Percentiles rank a stretch among this genome's conserved stretches.
Conservation (phyloP, 805 yeast species). For the Schizosaccharomyces lindneri region DNA sequence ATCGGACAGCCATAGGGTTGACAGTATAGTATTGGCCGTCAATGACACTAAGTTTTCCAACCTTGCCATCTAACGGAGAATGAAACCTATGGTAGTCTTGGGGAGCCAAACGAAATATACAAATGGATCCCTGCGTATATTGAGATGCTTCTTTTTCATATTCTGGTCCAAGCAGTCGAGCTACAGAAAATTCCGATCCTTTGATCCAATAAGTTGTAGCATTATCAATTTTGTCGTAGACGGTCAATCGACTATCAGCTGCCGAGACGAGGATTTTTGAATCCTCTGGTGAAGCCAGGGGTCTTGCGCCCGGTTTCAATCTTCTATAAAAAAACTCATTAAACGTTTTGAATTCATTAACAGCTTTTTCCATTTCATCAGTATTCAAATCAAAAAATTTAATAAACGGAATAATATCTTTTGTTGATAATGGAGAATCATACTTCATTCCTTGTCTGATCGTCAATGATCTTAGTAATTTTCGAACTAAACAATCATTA, state of each 20-base stretch:
- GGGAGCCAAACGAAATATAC: conserved; percentile 76
- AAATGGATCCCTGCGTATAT: conserved; percentile 33
- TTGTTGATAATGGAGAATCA: conserved; percentile 41
- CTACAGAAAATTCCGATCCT: conserved; percentile 48
- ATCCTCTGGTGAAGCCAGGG: conserved; percentile 32
- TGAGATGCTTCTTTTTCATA: conserved; percentile 15
- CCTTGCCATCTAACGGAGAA: conserved; percentile 51
- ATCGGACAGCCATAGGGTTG: conserved; percentile 88
- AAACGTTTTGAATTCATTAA: conserved; percentile 35
- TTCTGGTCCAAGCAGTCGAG: conserved; percentile 28
- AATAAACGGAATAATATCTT: conserved; percentile 51
- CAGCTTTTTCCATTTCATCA: conserved; percentile 35
- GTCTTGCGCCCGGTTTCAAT: conserved; percentile 46
- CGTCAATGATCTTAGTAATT: conserved; percentile 37
- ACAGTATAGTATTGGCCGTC: conserved; percentile 89
- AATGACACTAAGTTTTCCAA: conserved; percentile 42
- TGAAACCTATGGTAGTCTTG: conserved; percentile 94
- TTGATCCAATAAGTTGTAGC: conserved; percentile 78
- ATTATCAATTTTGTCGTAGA: conserved; percentile 28
- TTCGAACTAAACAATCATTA: neutral
- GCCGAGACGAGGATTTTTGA: conserved; percentile 38
- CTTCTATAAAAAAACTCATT: conserved; percentile 75
- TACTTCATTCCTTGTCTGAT: conserved; percentile 65
- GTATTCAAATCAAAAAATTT: conserved; percentile 61
- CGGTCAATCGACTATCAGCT: conserved; percentile 70